Evolutionary conservation across 2,329 filamentous ascomycete genomes (phyloP), one percentile per base, ranked within the genome.

Genomic region (Aspergillus novoparasiticus): DNA sequence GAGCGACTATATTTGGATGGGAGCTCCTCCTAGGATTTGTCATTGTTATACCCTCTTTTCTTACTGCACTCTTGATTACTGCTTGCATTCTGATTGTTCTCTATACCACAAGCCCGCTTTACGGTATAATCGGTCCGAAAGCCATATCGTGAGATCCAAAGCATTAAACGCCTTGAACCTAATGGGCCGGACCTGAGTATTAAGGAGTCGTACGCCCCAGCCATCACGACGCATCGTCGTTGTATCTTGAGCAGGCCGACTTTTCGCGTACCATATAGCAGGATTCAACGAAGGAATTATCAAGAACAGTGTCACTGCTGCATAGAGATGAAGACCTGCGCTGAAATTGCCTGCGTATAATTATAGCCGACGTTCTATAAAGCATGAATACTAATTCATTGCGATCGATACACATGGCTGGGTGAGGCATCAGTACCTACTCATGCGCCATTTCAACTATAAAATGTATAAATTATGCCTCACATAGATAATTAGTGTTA

Each of bases 1-100:
- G 67, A 71, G 28, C 66, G 67, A 16, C 69, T 78, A 9, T 79
- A 78, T 62, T 64, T 78, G 60, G 66, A 71, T 57, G 69, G 68
- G 59, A 69, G 64, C 63, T 64, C 67, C 12, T 69, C 69, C 55
- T 74, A 70, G 62, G 46, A 46, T 57, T 66, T 36, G 36, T 58
- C 34, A 36, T 59, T 28, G 19, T 56, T 41, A 39, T 28, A 45
- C 28, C 14, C 23, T 36, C 39, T 14, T 54, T 54, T 16, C 57
- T 60, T 45, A 12, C 30, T 45, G 60, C 41, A 14, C 30, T 16
- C n/a, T 55, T 36, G 51, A 55, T 26, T 39, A 55, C 32, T 10
- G n/a, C 23, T 39, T 39, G 14, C 34, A 6, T 51, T 28, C 46
- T 19, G 28, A 34, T 51, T 39, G 51, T 48, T 28, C 26, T 26